Base-by-base conservation (phyloP, 1,284 basidiomycete genomes). In the Leccinum subfulvum region DNA sequence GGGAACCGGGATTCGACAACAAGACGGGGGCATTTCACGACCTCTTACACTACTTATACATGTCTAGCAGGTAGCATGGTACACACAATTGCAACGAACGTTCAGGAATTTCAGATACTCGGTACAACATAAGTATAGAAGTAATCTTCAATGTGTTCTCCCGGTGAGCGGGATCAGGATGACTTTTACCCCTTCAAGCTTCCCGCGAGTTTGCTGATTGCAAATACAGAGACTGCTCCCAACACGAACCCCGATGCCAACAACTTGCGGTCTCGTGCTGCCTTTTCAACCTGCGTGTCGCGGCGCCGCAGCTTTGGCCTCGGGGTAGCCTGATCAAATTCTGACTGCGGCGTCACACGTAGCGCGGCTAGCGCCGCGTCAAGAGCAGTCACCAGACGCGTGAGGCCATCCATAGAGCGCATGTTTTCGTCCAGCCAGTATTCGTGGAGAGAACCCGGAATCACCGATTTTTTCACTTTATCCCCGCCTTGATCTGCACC, bases 381-480 rank as follows among this genome's bases (percentile, higher is more conserved):
- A 8, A 73, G 74, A 1, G 66, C 75, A 2, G 68, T 71, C 3
- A 65, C 54, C 13, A 82, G 57, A 0, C 75, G 81, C 1, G 80
- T 75, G 0, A 86, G 75, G 9, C 83, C 84, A 62, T 87, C 85
- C 55, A 85, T 71, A 63, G 83, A 84, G 30, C 68, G 71, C 53
- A 60, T n/a, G 67, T 85, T 87, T 56, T 75, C 65, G 10, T 61
- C 55, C 21, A 71, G 68, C 84, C 85, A 87, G 65, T 81, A 83
- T 4, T 67, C 65, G 63, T 75, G 79, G 56, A 84, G 64, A 7
- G 81, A 79, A 7, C 74, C 66, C n/a, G 73, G 66, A 1, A 47
- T 18, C 11, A 47, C 10, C 44, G 75, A 16, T 14, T 16, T 57
- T 7, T 4, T 11, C 13, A 33, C 64, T 63, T 10, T 18, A 30